These are phyloP conservation scores for Ochromonas danica DNA, from an alignment of 108 stramenopile genomes.

Conservation along the genomic window DNA sequence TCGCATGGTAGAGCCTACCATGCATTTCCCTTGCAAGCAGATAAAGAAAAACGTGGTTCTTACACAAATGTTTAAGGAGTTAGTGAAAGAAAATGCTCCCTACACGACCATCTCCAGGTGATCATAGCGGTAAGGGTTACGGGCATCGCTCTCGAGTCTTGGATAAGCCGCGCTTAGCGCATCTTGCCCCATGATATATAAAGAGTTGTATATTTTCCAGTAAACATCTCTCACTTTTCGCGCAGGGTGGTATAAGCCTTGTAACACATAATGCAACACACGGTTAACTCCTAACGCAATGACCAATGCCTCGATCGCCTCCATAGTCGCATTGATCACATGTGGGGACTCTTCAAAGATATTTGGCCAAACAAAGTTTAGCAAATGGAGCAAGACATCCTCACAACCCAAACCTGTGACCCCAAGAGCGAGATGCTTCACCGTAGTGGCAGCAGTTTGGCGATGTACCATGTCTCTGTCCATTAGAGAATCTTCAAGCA, in stretches of 20 bases:
- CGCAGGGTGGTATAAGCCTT: slow-evolving; percentile 97
- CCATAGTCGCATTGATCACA: slow-evolving; percentile 94
- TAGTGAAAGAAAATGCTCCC: slow-evolving; percentile 6
- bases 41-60: neutral
- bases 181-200: slow-evolving; percentile 92
- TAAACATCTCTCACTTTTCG: slow-evolving; percentile 94
- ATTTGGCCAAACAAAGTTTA: slow-evolving; percentile 99
- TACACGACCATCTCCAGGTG: slow-evolving; percentile 90
- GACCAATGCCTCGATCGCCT: slow-evolving; percentile 93
- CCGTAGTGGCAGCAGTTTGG: slow-evolving; percentile 93
- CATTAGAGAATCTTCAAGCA: slow-evolving; percentile 98
- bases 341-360: slow-evolving; percentile 96
- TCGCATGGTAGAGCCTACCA: too few relatives aligned
- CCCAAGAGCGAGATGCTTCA: slow-evolving; percentile 94
- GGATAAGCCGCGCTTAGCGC: slow-evolving; percentile 91
- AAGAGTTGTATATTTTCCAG: slow-evolving; percentile 96
- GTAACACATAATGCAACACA: slow-evolving; percentile 84
- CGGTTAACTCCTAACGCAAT: slow-evolving; percentile 85
- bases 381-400: slow-evolving; percentile 89
- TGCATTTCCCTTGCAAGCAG: too few relatives aligned
- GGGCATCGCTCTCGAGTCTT: slow-evolving; percentile 73
- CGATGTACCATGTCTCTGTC: slow-evolving; percentile 97
- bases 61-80: neutral
- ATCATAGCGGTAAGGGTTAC: slow-evolving; percentile 78
- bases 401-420: slow-evolving; percentile 94